These are phyloP conservation scores for Biancaea sappan DNA, from an alignment of 306 rosid species.

Conservation along the genomic window DNA sequence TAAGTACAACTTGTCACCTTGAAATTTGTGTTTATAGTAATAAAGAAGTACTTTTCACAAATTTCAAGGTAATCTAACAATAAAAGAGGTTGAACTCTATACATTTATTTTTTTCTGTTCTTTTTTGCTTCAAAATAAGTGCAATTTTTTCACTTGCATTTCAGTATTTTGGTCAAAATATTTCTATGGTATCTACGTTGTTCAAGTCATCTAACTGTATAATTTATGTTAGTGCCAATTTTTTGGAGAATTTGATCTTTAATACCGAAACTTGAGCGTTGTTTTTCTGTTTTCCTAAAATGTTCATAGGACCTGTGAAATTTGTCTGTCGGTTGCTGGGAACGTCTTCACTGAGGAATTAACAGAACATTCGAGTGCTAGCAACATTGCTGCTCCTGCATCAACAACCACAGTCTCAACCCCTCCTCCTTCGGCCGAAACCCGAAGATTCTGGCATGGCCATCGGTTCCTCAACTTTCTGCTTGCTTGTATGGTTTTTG, in stretches of 20 bases:
- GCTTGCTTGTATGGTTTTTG: constrained; percentile 91
- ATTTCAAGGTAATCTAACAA: no score
- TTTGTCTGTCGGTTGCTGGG: constrained; percentile 73
- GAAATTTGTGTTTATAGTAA: no score
- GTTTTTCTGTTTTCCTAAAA: constrained; percentile 16
- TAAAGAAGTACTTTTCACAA: no score
- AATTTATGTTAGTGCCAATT: neutral
- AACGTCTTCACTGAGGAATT: constrained; percentile 63
- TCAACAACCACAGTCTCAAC: constrained; percentile 48
- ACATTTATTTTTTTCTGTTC: neutral
- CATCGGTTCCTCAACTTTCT: constrained; percentile 82
- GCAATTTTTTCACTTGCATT: neutral
- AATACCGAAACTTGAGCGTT: neutral
- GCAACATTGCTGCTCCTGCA: constrained; percentile 43
- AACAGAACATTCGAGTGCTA: constrained; percentile 50
- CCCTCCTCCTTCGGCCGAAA: constrained; percentile 45
- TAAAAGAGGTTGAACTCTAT: no score
- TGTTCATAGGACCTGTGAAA: constrained; percentile 77
- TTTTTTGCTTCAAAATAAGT: neutral
- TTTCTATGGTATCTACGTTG: constrained; percentile 17
- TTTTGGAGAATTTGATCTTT: neutral
- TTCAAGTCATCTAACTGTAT: neutral
- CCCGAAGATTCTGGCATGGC: constrained; percentile 76
- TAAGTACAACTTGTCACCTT: neutral
- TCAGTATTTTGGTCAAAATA: no score